phyloP scores from a whole-genome alignment of 1,139 yeast species.

The Debaryomyces singareniensis region DNA sequence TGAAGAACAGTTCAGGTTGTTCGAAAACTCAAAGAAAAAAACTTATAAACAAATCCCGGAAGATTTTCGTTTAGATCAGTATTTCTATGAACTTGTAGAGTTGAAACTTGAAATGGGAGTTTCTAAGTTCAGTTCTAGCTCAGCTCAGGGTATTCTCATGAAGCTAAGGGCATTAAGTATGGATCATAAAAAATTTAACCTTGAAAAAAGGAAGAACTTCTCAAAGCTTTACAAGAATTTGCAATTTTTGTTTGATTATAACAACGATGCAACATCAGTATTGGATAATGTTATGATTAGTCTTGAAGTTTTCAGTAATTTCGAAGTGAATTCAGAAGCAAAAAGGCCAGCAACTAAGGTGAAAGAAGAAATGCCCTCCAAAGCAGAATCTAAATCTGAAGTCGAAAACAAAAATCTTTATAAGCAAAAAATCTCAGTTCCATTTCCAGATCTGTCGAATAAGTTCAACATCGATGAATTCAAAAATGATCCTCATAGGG shows the following conservation, averaged over 20 bases:
- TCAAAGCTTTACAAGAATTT: conserved; percentile 27
- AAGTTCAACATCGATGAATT: background rate
- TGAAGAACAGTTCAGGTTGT: conserved; percentile 17
- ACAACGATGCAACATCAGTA: conserved; percentile 24
- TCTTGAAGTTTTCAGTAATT: conserved; percentile 19
- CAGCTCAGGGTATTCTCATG: conserved; percentile 9
- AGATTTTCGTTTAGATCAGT: conserved; percentile 30
- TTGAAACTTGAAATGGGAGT: conserved; percentile 18
- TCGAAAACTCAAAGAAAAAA: conserved; percentile 11
- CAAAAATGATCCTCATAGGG: background rate
- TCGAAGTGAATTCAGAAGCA: background rate
- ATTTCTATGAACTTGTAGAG: conserved; percentile 22
- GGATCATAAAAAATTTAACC: conserved; percentile 7
- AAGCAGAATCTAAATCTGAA: background rate
- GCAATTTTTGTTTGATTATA: conserved; percentile 24
- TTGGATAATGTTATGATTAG: conserved; percentile 31
- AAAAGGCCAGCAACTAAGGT: background rate
- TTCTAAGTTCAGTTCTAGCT: conserved; percentile 11
- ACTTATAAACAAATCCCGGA: conserved; percentile 34
- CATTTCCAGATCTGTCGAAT: background rate
- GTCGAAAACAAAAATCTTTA: background rate
- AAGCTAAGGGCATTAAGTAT: conserved; percentile 9
- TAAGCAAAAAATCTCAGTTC: background rate
- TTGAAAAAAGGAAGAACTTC: conserved; percentile 17
- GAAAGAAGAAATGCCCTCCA: background rate